Base-by-base conservation (phyloP, 1,284 basidiomycete species). In the Pseudomicrostroma phylloplanum region DNA sequence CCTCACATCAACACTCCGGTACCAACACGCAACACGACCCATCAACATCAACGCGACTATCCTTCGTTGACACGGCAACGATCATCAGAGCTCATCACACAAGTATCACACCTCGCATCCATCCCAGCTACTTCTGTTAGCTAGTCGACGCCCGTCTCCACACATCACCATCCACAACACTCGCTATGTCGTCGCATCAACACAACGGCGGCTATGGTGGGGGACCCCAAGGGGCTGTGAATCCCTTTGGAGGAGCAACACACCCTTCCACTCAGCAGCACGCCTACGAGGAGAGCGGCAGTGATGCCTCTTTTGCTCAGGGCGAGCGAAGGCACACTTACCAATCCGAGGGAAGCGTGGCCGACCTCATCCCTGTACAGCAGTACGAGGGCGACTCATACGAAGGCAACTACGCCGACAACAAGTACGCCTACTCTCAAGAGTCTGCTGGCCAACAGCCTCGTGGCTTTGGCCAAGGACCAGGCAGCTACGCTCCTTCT, bases 301-400 rank as follows among this genome's bases (percentile, higher is more conserved):
- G 67, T 41, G 71, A 71, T 57, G 68, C 65, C 51, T 65, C 65
- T 63, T 71, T 67, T 63, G 68, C 69, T 30, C 69, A 69, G 61
- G 69, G 63, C 48, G 70, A 75, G 58, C 64, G 73, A 41, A 64
- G 73, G 53, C 72, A 76, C 46, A 76, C 73, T 13, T 76, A 68
- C 53, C 66, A 67, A 4, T 73, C 71, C 15, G 73, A 76, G 59
- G 72, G 73, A 21, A 71, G 69, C 59, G 73, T 71, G 11, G 70
- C 70, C 23, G 73, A 75, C 40, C 67, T 75, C 53, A 69, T 75
- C 54, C 70, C 72, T 6, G 65, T 66, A 30, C 70, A 73, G 49
- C 67, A 68, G 46, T 73, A 73, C 67, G 73, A 72, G 60, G 68
- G 58, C 55, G 69, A 74, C 58, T 74, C 73, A 1, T 76, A 72